phyloP scores from a whole-genome alignment of 257 asterid genomes.

The Nicotiana paniculata region DNA sequence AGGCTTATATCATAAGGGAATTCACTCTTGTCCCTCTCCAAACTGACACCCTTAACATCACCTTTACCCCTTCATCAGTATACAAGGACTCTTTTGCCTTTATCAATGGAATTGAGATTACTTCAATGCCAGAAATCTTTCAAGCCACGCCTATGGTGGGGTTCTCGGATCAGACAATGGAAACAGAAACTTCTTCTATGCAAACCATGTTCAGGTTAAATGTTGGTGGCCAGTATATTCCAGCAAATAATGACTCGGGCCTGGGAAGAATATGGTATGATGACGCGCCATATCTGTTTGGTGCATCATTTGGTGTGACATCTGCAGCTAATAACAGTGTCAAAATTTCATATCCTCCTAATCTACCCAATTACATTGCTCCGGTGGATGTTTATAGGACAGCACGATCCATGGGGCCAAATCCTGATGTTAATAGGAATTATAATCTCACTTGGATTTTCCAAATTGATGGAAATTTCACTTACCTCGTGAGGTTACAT shows the following conservation, averaged over 20 bases:
- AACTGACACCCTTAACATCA: constrained; percentile 37
- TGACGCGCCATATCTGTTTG: constrained; percentile 54
- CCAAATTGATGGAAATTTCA: constrained; percentile 47
- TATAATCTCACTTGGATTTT: constrained; percentile 74
- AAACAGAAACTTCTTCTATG: constrained; percentile 18
- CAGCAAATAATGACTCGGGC: constrained; percentile 37
- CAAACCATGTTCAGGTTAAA: constrained; percentile 65
- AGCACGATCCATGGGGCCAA: constrained; percentile 58
- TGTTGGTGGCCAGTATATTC: constrained; percentile 56
- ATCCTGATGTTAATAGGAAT: constrained; percentile 35
- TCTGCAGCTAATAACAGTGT: constrained; percentile 29
- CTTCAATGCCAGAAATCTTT: constrained; percentile 56
- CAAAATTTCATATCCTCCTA: constrained; percentile 28
- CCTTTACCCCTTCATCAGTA: constrained; percentile 39
- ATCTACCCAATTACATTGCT: constrained; percentile 28
- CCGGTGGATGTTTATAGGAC: constrained; percentile 47
- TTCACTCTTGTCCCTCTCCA: constrained; percentile 21
- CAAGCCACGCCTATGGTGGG: constrained; percentile 37
- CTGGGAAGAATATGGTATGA: constrained; percentile 59
- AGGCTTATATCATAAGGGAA: constrained; percentile 53
- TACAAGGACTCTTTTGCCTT: constrained; percentile 43
- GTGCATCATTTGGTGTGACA: constrained; percentile 52
- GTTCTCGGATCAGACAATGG: constrained; percentile 20
- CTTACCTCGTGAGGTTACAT: constrained; percentile 70
- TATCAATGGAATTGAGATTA: constrained; percentile 65